Percentiles rank a stretch among this genome's conserved stretches.
These are phyloP conservation scores for Cryptosporidium canis DNA, from an alignment of 169 alveolate genomes.

Conservation along the genomic window DNA sequence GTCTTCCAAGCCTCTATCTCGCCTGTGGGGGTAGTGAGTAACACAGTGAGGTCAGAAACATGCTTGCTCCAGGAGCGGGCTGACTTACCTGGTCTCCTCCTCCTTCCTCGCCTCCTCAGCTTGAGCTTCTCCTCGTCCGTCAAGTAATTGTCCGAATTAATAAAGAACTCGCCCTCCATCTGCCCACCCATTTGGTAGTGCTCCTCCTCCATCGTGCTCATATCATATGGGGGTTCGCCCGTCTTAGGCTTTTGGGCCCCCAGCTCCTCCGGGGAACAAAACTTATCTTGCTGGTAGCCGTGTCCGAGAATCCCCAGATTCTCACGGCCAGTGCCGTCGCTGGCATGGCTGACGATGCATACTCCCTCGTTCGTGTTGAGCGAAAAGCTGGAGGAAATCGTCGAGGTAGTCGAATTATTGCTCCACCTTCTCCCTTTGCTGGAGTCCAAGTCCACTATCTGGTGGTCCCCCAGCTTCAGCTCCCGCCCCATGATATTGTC, in stretches of 20 bases:
- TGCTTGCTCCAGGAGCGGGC: neutral
- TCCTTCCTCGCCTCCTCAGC: slow-evolving; percentile 65
- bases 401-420: slow-evolving; percentile 63
- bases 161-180: slow-evolving; percentile 25
- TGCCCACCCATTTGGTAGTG: neutral
- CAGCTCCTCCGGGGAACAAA: neutral
- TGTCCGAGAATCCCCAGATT: neutral
- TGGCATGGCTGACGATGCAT: neutral
- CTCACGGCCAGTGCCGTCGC: neutral
- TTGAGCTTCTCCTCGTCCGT: slow-evolving; percentile 65
- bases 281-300: slow-evolving; percentile 4
- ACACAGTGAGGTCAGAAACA: too few species aligned
- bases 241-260: slow-evolving; percentile 3
- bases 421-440: slow-evolving; percentile 72
- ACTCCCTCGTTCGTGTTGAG: neutral
- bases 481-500: neutral
- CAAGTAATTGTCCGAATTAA: slow-evolving; percentile 2
- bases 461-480: neutral
- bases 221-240: neutral
- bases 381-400: slow-evolving; percentile 42
- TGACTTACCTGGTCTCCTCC: slow-evolving; percentile 73
- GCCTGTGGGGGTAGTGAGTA: too few species aligned
- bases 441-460: slow-evolving; percentile 36
- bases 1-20: slow-evolving; percentile 73
- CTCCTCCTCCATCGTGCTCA: slow-evolving; percentile 37